phyloP scores from a whole-genome alignment of 2,329 filamentous ascomycete genomes.

The Trichoderma arundinaceum region DNA sequence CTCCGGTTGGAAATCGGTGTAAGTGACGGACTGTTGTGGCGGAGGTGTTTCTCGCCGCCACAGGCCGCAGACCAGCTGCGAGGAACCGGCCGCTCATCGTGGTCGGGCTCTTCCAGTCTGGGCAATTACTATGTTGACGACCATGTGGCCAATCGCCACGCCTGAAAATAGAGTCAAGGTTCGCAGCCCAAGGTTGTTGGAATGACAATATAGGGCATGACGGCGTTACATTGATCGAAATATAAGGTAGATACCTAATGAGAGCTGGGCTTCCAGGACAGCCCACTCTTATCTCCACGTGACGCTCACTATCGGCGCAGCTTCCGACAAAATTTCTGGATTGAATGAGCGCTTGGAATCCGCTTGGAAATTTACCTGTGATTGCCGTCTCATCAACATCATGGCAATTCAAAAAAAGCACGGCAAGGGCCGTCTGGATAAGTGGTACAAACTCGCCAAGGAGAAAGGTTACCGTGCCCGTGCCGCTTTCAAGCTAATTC shows the following conservation, averaged over 20 bases:
- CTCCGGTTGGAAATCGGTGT: conserved; percentile 70
- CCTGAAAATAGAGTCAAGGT: not conserved
- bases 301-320: conserved; percentile 40
- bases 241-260: not conserved
- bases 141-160: conserved; percentile 26
- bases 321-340: conserved; percentile 45
- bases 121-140: conserved; percentile 29
- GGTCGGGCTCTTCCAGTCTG: conserved; percentile 31
- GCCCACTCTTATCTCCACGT: conserved; percentile 44
- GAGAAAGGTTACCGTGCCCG: conserved; percentile 96
- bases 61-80: conserved; percentile 72
- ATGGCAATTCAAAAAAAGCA: conserved; percentile 99
- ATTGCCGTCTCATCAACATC: conserved; percentile 29
- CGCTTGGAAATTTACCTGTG: conserved; percentile 5
- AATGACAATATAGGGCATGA: not conserved
- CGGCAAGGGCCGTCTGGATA: conserved; percentile 97
- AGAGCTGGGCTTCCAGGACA: not conserved
- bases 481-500: conserved; percentile 97
- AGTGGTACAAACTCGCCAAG: conserved; percentile 98
- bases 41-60: conserved; percentile 59
- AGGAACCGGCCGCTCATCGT: conserved; percentile 53
- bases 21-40: conserved; percentile 65
- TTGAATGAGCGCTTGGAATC: conserved; percentile 34
- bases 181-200: not conserved
- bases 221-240: conserved; percentile 20